phyloP scores from a whole-genome alignment of 345 rosid genomes.

The Sisymbrium irio region DNA sequence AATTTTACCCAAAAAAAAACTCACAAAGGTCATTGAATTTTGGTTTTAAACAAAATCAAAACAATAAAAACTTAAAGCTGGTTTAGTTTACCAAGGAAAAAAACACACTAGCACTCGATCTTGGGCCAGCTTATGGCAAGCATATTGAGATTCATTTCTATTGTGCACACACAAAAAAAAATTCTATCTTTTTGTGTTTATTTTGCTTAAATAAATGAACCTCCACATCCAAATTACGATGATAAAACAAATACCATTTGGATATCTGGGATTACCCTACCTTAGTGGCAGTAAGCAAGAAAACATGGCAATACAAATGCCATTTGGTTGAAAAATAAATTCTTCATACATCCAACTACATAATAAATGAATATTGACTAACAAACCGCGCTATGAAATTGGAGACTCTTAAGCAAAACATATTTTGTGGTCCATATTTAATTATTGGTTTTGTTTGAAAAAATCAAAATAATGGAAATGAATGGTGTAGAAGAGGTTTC shows the following conservation, averaged over 20 bases:
- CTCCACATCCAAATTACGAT: background rate
- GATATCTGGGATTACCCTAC: background rate
- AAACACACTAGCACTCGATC: background rate
- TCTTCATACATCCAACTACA: background rate
- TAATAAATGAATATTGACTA: background rate
- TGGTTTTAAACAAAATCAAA: background rate
- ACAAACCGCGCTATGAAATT: background rate
- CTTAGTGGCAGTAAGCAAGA: background rate
- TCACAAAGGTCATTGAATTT: background rate
- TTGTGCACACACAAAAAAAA: too few relatives aligned
- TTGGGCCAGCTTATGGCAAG: background rate
- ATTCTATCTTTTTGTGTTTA: background rate
- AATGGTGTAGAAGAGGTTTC: background rate
- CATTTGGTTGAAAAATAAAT: background rate
- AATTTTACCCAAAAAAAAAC: background rate
- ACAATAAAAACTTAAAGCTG: background rate
- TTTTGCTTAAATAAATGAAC: background rate
- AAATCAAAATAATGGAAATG: background rate
- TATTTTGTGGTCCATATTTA: background rate
- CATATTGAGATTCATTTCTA: background rate
- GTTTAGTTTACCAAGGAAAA: background rate
- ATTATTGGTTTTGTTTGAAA: background rate
- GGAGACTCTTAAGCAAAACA: background rate
- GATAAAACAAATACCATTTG: background rate
- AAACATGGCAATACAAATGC: background rate